Conservation (phyloP, 108 stramenopile genomes). For the Pseudonitzschia pungens region DNA sequence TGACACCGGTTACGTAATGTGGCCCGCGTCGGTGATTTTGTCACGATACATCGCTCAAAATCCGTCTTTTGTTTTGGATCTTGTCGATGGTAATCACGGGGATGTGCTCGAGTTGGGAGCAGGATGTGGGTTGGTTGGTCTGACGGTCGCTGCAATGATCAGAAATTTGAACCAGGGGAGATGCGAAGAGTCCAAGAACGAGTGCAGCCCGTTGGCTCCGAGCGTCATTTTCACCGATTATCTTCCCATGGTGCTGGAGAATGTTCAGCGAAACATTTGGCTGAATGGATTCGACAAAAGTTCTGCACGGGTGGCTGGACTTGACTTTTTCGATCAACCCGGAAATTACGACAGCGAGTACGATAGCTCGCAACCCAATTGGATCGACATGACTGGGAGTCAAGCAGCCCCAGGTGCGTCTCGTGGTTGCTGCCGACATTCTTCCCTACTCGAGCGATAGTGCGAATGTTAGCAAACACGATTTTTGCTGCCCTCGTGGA, state of each 20-base stretch:
- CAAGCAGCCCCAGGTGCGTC: slow-evolving; percentile 12
- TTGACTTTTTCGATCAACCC: slow-evolving; percentile 22
- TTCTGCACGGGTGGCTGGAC: slow-evolving; percentile 8
- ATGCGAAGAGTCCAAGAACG: slow-evolving; percentile 5
- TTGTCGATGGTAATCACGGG: not conserved
- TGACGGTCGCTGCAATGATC: slow-evolving; percentile 3
- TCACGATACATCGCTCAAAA: slow-evolving; percentile 1
- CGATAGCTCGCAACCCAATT: slow-evolving; percentile 10
- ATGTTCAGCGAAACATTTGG: slow-evolving; percentile 14
- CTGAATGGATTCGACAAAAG: slow-evolving; percentile 2
- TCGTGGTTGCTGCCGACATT: slow-evolving; percentile 17
- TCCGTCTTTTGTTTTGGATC: not conserved
- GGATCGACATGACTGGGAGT: slow-evolving; percentile 20
- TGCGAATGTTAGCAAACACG: slow-evolving; percentile 17
- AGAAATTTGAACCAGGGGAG: not conserved
- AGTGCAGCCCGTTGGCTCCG: not conserved
- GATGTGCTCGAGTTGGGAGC: slow-evolving; percentile 14
- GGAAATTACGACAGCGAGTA: slow-evolving; percentile 14
- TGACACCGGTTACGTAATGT: slow-evolving; percentile 16
- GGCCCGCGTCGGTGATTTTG: slow-evolving; percentile 14
- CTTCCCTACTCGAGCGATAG: slow-evolving; percentile 15
- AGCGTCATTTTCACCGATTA: slow-evolving; percentile 21
- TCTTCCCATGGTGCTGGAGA: not conserved
- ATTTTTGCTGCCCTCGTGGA: slow-evolving; percentile 3
- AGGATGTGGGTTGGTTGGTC: slow-evolving; percentile 18